Evolutionary conservation across 2,329 filamentous ascomycete species (phyloP).

Genomic region (Alternaria sp.): DNA sequence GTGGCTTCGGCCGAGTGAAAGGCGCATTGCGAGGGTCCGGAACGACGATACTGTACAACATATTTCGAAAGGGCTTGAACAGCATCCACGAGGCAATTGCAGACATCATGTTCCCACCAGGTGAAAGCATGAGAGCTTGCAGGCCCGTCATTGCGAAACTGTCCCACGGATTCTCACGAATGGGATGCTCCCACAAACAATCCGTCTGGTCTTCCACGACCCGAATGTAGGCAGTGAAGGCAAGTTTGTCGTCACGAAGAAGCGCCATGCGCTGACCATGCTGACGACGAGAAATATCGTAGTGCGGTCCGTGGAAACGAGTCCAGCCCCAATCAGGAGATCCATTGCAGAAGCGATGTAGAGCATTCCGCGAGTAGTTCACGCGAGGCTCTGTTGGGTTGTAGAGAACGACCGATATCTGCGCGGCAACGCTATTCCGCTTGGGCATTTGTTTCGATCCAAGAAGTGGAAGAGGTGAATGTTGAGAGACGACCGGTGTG

Average conservation of each 20-base stretch:
- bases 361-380: constrained; percentile 61
- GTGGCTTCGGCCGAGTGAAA: constrained; percentile 56
- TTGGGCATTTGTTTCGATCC: constrained; percentile 43
- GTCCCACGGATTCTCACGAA: constrained; percentile 62
- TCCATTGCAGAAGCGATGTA: constrained; percentile 64
- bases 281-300: constrained; percentile 63
- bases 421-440: constrained; percentile 59
- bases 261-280: constrained; percentile 64
- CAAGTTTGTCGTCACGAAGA: constrained; percentile 65
- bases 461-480: constrained; percentile 47
- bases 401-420: constrained; percentile 67
- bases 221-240: constrained; percentile 67
- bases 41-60: constrained; percentile 59
- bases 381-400: constrained; percentile 68
- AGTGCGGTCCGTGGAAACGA: constrained; percentile 65
- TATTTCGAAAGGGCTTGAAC: constrained; percentile 63
- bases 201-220: constrained; percentile 66
- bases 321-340: constrained; percentile 70
- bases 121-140: constrained; percentile 52
- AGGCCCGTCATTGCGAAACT: constrained; percentile 64
- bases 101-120: constrained; percentile 56
- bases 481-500: constrained; percentile 29
- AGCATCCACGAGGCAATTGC: constrained; percentile 65
- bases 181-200: constrained; percentile 66
- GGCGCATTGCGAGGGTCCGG: constrained; percentile 56